Percentiles rank a stretch among this genome's conserved stretches.
phyloP scores from a whole-genome alignment of 805 yeast genomes.

The Candida corydali region DNA sequence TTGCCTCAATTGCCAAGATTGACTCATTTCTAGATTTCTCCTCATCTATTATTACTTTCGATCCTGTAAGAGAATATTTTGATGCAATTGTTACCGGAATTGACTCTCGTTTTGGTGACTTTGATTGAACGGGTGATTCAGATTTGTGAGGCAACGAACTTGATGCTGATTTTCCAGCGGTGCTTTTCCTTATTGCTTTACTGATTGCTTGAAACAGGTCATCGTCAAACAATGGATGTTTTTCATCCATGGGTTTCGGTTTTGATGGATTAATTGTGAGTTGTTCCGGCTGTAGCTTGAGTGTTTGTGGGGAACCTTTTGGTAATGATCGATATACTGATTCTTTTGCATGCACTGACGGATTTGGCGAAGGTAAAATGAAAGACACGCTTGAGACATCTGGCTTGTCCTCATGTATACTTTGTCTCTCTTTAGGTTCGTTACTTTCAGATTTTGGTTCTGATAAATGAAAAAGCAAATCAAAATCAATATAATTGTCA shows the following conservation, averaged over 20 bases:
- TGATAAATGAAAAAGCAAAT: too few species aligned
- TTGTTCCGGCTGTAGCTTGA: not conserved
- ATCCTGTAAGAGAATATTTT: too few species aligned
- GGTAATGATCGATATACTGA: too few species aligned
- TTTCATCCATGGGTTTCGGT: not conserved
- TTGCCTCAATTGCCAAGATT: too few species aligned
- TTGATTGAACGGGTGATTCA: not conserved
- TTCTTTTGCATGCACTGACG: not conserved
- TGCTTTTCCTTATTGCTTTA: conserved; percentile 42
- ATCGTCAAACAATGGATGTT: conserved; percentile 15
- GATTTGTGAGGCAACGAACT: not conserved
- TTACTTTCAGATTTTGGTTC: not conserved
- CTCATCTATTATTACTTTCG: too few species aligned
- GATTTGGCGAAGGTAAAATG: conserved; percentile 5
- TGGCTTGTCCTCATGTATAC: not conserved
- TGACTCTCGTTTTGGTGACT: not conserved
- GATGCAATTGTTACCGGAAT: not conserved
- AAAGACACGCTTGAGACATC: conserved; percentile 3
- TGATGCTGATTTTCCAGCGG: conserved; percentile 26
- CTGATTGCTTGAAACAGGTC: conserved; percentile 47
- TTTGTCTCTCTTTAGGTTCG: not conserved
- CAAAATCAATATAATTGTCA: not conserved
- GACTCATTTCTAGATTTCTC: too few species aligned
- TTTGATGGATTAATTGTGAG: not conserved
- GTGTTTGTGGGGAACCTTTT: not conserved